Evolutionary conservation across 2,329 filamentous ascomycete genomes (phyloP).

Genomic region (Cladosporium austrohemisphaericum): DNA sequence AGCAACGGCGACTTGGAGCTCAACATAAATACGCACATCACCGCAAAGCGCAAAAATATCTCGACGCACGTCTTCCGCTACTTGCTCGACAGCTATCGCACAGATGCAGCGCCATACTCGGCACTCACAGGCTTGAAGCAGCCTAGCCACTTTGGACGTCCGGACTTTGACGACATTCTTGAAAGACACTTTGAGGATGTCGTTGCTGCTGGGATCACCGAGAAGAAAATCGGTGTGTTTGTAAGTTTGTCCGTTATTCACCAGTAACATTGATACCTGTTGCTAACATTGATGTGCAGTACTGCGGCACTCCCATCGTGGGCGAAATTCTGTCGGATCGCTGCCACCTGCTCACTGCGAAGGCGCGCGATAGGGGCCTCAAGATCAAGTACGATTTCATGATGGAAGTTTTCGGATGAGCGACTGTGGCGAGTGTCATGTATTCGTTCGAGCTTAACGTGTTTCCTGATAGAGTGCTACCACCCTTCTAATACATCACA

Average conservation of each 20-base stretch:
- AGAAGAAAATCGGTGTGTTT: slow-evolving; percentile 53
- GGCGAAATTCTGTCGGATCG: slow-evolving; percentile 55
- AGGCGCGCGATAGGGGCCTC: slow-evolving; percentile 50
- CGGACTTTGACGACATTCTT: slow-evolving; percentile 52
- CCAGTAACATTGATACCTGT: background rate
- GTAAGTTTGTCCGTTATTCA: slow-evolving; percentile 1
- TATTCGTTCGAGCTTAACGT: no score
- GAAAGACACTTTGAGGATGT: slow-evolving; percentile 55
- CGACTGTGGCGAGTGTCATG: no score
- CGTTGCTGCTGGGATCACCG: slow-evolving; percentile 35
- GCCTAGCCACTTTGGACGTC: slow-evolving; percentile 53
- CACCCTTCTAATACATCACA: no score
- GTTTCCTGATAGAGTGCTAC: no score
- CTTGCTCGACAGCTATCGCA: slow-evolving; percentile 55
- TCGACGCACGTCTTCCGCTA: slow-evolving; percentile 54
- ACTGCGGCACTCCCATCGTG: slow-evolving; percentile 55
- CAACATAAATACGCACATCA: slow-evolving; percentile 55
- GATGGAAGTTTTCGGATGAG: slow-evolving; percentile 53
- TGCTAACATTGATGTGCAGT: slow-evolving; percentile 24
- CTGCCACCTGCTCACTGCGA: slow-evolving; percentile 49
- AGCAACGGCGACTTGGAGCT: slow-evolving; percentile 45
- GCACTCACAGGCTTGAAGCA: slow-evolving; percentile 54
- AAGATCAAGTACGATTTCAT: slow-evolving; percentile 56
- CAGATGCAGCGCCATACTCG: slow-evolving; percentile 48
- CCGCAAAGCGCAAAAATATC: slow-evolving; percentile 52